phyloP scores from a whole-genome alignment of 2,329 filamentous ascomycete species.

The Colletotrichum sp. region DNA sequence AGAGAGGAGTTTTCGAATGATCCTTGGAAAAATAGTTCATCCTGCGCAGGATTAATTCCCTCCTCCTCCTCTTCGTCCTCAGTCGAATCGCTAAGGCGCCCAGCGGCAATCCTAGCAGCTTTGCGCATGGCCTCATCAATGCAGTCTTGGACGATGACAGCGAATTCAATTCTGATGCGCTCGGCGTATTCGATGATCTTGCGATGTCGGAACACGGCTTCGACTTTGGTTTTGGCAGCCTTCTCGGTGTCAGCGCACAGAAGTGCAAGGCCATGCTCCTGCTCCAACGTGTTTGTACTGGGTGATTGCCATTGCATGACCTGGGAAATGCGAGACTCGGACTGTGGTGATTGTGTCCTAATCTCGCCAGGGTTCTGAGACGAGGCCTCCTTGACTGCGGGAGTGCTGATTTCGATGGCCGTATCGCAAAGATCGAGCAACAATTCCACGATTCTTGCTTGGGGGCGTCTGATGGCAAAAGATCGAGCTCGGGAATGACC shows the following conservation, averaged over 20 bases:
- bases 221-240: constrained; percentile 85
- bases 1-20: constrained; percentile 65
- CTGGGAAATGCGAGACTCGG: constrained; percentile 92
- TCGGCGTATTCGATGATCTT: constrained; percentile 96
- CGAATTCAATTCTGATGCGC: constrained; percentile 92
- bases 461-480: constrained; percentile 88
- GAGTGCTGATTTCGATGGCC: constrained; percentile 90
- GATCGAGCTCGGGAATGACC: constrained; percentile 84
- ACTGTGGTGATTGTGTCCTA: constrained; percentile 92
- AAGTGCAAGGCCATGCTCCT: constrained; percentile 86
- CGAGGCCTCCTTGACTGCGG: constrained; percentile 85
- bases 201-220: constrained; percentile 89
- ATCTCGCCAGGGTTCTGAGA: constrained; percentile 75
- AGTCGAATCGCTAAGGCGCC: constrained; percentile 80
- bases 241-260: constrained; percentile 91
- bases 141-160: constrained; percentile 91
- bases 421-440: constrained; percentile 96
- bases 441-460: constrained; percentile 92
- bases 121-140: constrained; percentile 92
- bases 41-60: constrained; percentile 46
- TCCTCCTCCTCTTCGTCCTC: constrained; percentile 62
- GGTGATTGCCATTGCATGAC: constrained; percentile 97
- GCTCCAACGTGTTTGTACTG: constrained; percentile 86
- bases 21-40: constrained; percentile 61
- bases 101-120: constrained; percentile 85